Conservation (phyloP, 2,329 filamentous ascomycete genomes). For the Venturia asperata region DNA sequence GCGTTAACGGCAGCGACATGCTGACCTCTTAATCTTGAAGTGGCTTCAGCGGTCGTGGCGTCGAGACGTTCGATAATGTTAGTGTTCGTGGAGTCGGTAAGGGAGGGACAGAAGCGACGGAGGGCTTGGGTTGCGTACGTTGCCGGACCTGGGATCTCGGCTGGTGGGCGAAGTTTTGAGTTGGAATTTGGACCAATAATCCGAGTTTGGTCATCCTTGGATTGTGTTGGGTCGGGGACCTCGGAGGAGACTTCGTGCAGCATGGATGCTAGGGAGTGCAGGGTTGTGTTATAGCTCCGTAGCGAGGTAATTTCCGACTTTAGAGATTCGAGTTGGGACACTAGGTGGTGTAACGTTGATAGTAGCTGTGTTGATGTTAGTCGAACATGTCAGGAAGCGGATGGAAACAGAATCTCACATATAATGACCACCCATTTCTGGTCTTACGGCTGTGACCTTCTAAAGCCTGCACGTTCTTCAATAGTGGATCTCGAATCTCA, state of each 20-base stretch:
- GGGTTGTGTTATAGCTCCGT: slow-evolving; percentile 25
- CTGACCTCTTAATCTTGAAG: slow-evolving; percentile 11
- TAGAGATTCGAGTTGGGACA: slow-evolving; percentile 27
- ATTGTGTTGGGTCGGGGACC: not conserved
- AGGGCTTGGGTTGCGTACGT: slow-evolving; percentile 9
- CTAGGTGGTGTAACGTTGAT: slow-evolving; percentile 38
- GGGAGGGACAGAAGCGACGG: slow-evolving; percentile 10
- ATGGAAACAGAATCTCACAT: slow-evolving; percentile 29
- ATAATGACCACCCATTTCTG: slow-evolving; percentile 37
- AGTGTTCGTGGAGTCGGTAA: not conserved
- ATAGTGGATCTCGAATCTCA: slow-evolving; percentile 57
- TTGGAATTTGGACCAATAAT: not conserved
- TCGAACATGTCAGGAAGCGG: slow-evolving; percentile 1
- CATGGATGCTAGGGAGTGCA: slow-evolving; percentile 22
- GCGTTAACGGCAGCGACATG: slow-evolving; percentile 4
- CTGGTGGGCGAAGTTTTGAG: slow-evolving; percentile 1
- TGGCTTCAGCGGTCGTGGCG: not conserved
- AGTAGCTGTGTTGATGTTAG: slow-evolving; percentile 26
- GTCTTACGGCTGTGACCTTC: slow-evolving; percentile 31
- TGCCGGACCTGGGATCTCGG: not conserved
- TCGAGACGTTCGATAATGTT: not conserved
- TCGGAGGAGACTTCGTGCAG: slow-evolving; percentile 12
- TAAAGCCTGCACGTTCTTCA: slow-evolving; percentile 34
- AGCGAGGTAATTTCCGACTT: slow-evolving; percentile 26
- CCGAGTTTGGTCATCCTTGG: not conserved